Evolutionary conservation across 441 rosid species (phyloP), one percentile per base, ranked within the genome.

Genomic region (Arabidopsis hybrid): DNA sequence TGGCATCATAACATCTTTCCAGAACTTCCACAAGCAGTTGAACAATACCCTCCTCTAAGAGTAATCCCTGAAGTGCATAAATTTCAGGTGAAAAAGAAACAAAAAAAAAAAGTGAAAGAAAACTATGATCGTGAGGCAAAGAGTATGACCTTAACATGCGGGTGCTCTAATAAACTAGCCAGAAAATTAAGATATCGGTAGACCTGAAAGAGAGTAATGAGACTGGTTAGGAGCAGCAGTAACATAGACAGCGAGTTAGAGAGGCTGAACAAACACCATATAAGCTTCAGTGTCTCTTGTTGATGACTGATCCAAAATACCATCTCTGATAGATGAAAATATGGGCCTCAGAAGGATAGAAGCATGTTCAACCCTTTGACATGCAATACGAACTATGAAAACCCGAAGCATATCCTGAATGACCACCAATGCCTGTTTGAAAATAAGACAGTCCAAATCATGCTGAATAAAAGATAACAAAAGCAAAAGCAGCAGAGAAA

Each of bases 331-430:
- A 83, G 90, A 88, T 57, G 85, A 82, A 57, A 93, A 85, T 74
- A 90, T 85, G 36, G 99, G 99, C 49, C 81, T 81, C 55, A 95
- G 62, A 81, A 95, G 97, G 56, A 83, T 60, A 53, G 88, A 87
- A 71, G 98, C 98, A 81, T 85, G 85, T 77, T 86, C 94, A 77
- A 78, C 77, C 67, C 88, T 93, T 84, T 85, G 96, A 83, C 81
- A 82, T 79, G 95, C 94, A 77, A 90, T 67, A 17, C 97, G 98
- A 77, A 89, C 75, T 59, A 95, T 83, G 83, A 95, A 93, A 80
- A 95, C 92, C 74, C 97, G 85, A 79, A 95, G 93, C 97, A 95
- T 91, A 84, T 93, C 98, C 81, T 87, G 95, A 73, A 93, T 85
- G 81, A 95, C 98, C 60, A 82, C 89, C 83, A 91, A 80, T 42